Evolutionary conservation across 768 basidiomycete genomes (phyloP), one percentile per base, ranked within the genome.

Genomic region (Tulasnella sp.): DNA sequence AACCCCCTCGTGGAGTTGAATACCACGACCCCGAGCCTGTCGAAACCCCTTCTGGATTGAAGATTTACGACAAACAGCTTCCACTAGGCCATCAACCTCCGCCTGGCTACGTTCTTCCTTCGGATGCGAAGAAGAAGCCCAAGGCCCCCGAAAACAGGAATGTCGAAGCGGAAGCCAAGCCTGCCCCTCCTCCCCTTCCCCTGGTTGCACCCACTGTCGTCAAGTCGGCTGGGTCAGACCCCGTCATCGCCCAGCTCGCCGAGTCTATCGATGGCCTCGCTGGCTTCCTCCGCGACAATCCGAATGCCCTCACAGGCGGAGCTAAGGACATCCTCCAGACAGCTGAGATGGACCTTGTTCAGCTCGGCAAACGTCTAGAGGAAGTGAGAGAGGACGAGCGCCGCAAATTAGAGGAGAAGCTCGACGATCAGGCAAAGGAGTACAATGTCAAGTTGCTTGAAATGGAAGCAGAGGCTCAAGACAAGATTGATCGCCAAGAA

Each of bases 61-160:
- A 83, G 77, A 72, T 92, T 26, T 97, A 97, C 82, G 84, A 85
- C 69, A 88, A 85, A 23, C 91, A 92, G 7, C 87, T 99, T 32
- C 98, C 97, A n/a, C 85, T 99, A 73, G 97, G 96, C 16, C 94
- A 93, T 83, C 96, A 98, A 84, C 94, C 92, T 13, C 96, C 97
- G 44, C 94, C 94, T 32, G 97, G 97, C 26, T 98, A 90, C 83
- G 86, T 88, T 77, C 88, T 90, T 51, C 90, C 93, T 16, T 80
- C 85, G 44, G 57, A 90, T 26, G 85, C 88, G 40, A 89, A 90
- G 82, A 84, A 85, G 26, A 80, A 80, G 37, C 80, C 81, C 16
- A 77, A 82, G 9, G 79, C 80, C 79, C 44, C 81, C 79, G 57
- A 32, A 32, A 32, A 2, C 16, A 61, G 57, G 7, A 61, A 61